Percentiles rank a stretch among this genome's conserved stretches.
These are phyloP conservation scores for Didymella segeticola DNA, from an alignment of 2,329 filamentous ascomycete genomes.

Conservation along the genomic window DNA sequence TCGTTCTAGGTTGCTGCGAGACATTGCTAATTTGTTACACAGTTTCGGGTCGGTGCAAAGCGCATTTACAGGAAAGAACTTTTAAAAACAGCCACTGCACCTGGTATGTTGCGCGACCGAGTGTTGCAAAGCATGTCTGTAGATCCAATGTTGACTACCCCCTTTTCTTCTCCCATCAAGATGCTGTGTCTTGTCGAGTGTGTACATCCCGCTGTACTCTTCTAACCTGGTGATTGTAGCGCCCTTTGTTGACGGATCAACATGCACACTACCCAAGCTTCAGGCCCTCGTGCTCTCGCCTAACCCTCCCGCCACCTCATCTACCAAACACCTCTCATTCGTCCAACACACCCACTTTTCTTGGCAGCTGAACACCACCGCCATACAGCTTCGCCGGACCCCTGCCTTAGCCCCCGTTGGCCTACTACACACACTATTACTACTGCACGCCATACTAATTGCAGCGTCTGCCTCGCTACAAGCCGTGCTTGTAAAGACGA, in stretches of 20 bases:
- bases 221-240: too few species aligned
- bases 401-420: not conserved
- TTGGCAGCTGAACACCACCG: slow-evolving; percentile 9
- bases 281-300: slow-evolving; percentile 5
- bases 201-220: too few species aligned
- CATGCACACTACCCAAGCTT: too few species aligned
- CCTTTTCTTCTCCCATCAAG: too few species aligned
- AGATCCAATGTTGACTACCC: too few species aligned
- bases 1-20: not conserved
- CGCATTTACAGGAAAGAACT: slow-evolving; percentile 4
- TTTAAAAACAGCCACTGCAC: not conserved
- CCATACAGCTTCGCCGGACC: not conserved
- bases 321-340: not conserved
- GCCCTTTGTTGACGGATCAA: too few species aligned
- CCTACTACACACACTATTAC: not conserved
- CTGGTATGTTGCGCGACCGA: not conserved
- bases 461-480: not conserved
- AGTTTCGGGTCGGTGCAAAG: slow-evolving; percentile 7
- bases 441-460: not conserved
- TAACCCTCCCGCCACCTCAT: slow-evolving; percentile 13
- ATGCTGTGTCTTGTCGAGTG: too few species aligned
- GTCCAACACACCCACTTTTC: not conserved
- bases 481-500: slow-evolving; percentile 1
- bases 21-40: not conserved
- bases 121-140: too few species aligned